Percentiles rank a stretch among this genome's conserved stretches.
These are phyloP conservation scores for Schizopora paradoxa DNA, from an alignment of 1,284 basidiomycete genomes.

Conservation along the genomic window DNA sequence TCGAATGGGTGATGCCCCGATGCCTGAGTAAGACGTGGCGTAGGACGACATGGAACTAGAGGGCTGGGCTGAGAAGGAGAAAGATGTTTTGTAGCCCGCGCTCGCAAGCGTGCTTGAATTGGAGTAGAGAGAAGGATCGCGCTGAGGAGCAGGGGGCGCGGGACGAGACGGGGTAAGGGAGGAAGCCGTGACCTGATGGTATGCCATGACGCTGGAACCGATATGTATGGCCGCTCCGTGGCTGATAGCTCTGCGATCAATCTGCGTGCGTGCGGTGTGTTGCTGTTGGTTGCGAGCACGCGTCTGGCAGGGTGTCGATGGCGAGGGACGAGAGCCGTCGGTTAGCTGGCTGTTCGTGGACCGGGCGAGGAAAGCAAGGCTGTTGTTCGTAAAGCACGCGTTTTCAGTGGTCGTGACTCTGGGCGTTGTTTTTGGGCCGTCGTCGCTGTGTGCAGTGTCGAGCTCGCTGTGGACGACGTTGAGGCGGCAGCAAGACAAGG, in stretches of 20 bases:
- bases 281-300: no score
- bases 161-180: slow-evolving; percentile 54
- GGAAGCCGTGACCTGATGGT: slow-evolving; percentile 41
- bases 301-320: no score
- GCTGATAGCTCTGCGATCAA: slow-evolving; percentile 5
- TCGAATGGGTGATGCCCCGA: slow-evolving; percentile 71
- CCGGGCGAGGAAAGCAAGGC: no score
- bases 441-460: no score
- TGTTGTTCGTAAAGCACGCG: no score
- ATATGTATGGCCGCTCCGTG: slow-evolving; percentile 6
- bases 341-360: no score
- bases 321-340: no score
- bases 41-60: slow-evolving; percentile 56
- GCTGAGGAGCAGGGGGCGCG: slow-evolving; percentile 60
- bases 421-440: no score
- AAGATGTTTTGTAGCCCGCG: slow-evolving; percentile 56
- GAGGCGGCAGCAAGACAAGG: no score
- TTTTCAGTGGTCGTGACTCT: no score
- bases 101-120: slow-evolving; percentile 39
- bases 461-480: no score
- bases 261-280: background rate
- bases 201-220: slow-evolving; percentile 24
- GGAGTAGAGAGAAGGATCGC: slow-evolving; percentile 35
- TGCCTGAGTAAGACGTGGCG: slow-evolving; percentile 58
- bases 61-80: slow-evolving; percentile 40